A percentile compares a stretch with the other conserved stretches of the same genome.
Conservation (phyloP, 2,329 filamentous ascomycete species). For the Neurospora sp. region DNA sequence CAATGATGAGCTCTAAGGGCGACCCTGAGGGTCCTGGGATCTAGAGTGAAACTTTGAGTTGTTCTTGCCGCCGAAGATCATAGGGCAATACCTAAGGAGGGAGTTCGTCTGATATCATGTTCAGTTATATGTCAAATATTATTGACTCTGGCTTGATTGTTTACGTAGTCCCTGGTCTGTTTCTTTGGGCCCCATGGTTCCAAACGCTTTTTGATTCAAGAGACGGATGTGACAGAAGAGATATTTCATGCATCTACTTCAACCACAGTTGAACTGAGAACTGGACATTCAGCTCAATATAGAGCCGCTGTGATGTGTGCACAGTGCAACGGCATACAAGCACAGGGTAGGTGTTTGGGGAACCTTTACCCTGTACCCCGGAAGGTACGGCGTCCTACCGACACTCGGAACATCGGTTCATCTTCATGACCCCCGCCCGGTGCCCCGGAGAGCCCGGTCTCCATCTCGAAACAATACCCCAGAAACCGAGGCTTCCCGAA, state of each 20-base stretch:
- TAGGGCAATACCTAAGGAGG: background rate
- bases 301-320: background rate
- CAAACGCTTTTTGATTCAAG: background rate
- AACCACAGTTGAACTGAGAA: background rate
- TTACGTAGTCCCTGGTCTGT: background rate
- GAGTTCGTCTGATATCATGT: background rate
- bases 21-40: background rate
- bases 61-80: background rate
- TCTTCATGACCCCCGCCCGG: background rate
- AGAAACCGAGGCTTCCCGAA: background rate
- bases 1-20: background rate
- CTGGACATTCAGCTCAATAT: background rate
- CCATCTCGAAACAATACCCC: background rate
- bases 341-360: background rate
- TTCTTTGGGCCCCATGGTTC: background rate
- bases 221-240: background rate
- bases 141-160: background rate
- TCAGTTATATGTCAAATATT: background rate
- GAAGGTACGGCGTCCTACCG: background rate
- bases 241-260: background rate
- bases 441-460: background rate
- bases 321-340: background rate
- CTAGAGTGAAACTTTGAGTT: background rate
- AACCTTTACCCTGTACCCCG: background rate
- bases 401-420: background rate